Conservation (phyloP, 345 rosid genomes). For the Euclidium syriacum region DNA sequence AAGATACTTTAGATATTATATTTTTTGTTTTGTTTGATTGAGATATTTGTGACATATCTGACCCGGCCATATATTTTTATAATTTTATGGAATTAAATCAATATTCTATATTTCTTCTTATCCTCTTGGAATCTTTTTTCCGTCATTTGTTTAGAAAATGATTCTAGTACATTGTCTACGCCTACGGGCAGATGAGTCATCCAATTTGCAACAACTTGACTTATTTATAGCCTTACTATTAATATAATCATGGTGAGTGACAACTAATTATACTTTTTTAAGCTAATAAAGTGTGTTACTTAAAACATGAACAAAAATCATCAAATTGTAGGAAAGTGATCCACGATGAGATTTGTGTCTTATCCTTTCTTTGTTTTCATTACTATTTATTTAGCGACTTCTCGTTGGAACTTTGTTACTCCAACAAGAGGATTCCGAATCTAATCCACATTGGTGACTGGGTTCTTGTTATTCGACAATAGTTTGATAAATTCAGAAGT, state of each 20-base stretch:
- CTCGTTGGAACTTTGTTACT: not conserved
- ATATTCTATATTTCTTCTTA: not conserved
- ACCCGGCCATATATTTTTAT: not conserved
- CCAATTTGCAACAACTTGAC: slow-evolving; percentile 13
- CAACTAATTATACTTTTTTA: not conserved
- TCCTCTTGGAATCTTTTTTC: slow-evolving; percentile 18
- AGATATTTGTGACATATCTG: no score
- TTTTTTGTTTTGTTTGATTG: no score
- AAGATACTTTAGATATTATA: no score
- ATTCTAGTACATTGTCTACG: not conserved
- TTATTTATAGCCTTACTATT: not conserved
- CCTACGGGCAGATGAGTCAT: slow-evolving; percentile 20
- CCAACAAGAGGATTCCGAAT: not conserved
- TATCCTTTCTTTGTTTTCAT: not conserved
- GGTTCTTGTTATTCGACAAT: not conserved
- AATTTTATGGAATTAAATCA: not conserved
- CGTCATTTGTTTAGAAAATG: not conserved
- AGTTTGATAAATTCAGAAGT: no score
- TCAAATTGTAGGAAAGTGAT: slow-evolving; percentile 7
- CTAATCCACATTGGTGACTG: not conserved
- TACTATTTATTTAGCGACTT: not conserved
- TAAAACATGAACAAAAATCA: slow-evolving; percentile 4
- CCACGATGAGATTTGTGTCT: slow-evolving; percentile 17
- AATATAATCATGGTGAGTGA: not conserved
- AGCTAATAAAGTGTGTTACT: slow-evolving; percentile 16